Evolutionary conservation across 1,284 basidiomycete genomes (phyloP).

Genomic region (Puccinia triticina): DNA sequence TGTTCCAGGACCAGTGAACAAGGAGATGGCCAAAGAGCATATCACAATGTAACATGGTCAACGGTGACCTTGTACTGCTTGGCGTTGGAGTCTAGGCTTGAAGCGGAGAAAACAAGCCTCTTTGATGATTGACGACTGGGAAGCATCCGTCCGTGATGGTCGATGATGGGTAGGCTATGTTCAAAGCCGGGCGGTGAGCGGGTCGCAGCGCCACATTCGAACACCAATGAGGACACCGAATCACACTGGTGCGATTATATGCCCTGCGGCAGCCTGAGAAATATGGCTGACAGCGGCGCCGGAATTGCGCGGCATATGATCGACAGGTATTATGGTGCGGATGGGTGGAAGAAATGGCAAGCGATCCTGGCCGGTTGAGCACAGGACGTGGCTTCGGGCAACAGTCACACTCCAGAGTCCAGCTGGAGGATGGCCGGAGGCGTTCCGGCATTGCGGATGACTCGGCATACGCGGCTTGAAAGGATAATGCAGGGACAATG

Average conservation of each 20-base stretch:
- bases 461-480: not conserved
- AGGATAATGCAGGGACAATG: not conserved
- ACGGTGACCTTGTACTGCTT: not conserved
- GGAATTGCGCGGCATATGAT: not conserved
- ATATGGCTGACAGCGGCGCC: not conserved
- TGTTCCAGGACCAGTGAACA: not conserved
- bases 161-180: not conserved
- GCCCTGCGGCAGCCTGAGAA: not conserved
- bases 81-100: not conserved
- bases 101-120: not conserved
- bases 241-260: not conserved
- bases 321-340: not conserved
- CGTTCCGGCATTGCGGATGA: not conserved
- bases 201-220: not conserved
- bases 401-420: no score
- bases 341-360: conserved; percentile 5
- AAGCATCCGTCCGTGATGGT: not conserved
- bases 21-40: not conserved
- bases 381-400: no score
- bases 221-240: not conserved
- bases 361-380: not conserved
- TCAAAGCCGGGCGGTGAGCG: not conserved
- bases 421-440: not conserved
- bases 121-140: not conserved
- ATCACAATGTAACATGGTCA: not conserved